A percentile compares a stretch with the other conserved stretches of the same genome.
phyloP scores from a whole-genome alignment of 768 basidiomycete genomes.

The Rhodotorula taiwanensis region DNA sequence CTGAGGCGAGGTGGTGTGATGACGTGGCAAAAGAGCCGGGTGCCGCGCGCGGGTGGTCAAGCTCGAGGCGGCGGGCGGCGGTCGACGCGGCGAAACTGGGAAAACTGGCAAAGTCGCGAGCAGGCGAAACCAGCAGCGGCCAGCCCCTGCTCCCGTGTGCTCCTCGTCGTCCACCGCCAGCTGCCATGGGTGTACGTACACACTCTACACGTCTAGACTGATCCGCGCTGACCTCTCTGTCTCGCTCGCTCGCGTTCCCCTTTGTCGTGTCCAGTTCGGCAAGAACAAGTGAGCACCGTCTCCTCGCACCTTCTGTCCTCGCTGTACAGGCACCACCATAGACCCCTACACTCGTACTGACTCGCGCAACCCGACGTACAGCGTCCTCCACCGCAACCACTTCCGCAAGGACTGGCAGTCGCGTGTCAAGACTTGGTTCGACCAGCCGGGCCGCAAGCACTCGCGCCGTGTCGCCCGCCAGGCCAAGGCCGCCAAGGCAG shows the following conservation, averaged over 20 bases:
- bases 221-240: too few relatives aligned
- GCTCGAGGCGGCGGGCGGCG: too few relatives aligned
- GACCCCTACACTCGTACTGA: neutral
- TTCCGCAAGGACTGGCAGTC: slow-evolving; percentile 98
- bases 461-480: slow-evolving; percentile 88
- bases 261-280: slow-evolving; percentile 2
- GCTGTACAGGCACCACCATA: neutral
- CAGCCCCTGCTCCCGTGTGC: too few relatives aligned
- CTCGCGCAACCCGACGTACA: slow-evolving; percentile 45
- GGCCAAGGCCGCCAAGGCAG: slow-evolving; percentile 79
- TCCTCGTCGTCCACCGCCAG: too few relatives aligned
- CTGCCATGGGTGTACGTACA: too few relatives aligned
- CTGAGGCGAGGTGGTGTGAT: too few relatives aligned
- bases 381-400: slow-evolving; percentile 87
- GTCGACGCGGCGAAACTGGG: too few relatives aligned
- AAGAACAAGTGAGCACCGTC: slow-evolving; percentile 7
- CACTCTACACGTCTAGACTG: too few relatives aligned
- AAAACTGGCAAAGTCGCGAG: too few relatives aligned
- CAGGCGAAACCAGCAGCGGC: too few relatives aligned
- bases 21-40: too few relatives aligned
- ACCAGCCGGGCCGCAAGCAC: slow-evolving; percentile 97
- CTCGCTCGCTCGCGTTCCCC: neutral
- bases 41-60: too few relatives aligned
- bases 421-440: slow-evolving; percentile 88
- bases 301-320: neutral